These are phyloP conservation scores for Ogataea chonburiensis DNA, from an alignment of 805 yeast species.

Conservation along the genomic window DNA sequence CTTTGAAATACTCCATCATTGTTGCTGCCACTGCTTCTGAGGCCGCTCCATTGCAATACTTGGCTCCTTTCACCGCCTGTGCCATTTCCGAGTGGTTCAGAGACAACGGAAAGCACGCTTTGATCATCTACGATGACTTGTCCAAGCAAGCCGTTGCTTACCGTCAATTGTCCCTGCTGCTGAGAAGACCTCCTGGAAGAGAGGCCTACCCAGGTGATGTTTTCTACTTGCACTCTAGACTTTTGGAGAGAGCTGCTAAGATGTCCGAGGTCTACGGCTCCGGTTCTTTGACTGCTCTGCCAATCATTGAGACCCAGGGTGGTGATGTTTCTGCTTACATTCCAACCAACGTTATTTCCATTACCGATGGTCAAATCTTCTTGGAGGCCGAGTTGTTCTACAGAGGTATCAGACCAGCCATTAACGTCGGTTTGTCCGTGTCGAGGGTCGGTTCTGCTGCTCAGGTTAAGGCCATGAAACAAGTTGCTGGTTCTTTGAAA, in stretches of 20 bases:
- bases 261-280: constrained; percentile 86
- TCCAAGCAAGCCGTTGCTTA: constrained; percentile 99
- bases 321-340: constrained; percentile 98
- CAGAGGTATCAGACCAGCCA: constrained; percentile 99
- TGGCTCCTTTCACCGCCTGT: constrained; percentile 99
- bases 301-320: constrained; percentile 97
- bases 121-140: constrained; percentile 96
- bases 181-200: constrained; percentile 97
- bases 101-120: constrained; percentile 98
- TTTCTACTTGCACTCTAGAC: constrained; percentile 92
- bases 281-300: constrained; percentile 95
- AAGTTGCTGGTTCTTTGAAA: constrained; percentile 99
- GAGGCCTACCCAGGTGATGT: constrained; percentile 98
- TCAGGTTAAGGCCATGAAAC: constrained; percentile 99
- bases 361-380: constrained; percentile 97
- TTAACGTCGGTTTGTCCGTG: constrained; percentile 99
- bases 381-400: constrained; percentile 99
- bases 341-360: constrained; percentile 97
- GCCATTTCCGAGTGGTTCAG: constrained; percentile 99
- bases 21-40: constrained; percentile 99
- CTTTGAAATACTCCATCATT: constrained; percentile 94
- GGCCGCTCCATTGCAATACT: constrained; percentile 99
- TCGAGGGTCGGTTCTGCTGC: constrained; percentile 99
- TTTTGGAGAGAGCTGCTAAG: constrained; percentile 97
- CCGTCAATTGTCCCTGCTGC: constrained; percentile 97